These are phyloP conservation scores for Colletotrichum eleusines DNA, from an alignment of 2,329 filamentous ascomycete species.

Conservation along the genomic window DNA sequence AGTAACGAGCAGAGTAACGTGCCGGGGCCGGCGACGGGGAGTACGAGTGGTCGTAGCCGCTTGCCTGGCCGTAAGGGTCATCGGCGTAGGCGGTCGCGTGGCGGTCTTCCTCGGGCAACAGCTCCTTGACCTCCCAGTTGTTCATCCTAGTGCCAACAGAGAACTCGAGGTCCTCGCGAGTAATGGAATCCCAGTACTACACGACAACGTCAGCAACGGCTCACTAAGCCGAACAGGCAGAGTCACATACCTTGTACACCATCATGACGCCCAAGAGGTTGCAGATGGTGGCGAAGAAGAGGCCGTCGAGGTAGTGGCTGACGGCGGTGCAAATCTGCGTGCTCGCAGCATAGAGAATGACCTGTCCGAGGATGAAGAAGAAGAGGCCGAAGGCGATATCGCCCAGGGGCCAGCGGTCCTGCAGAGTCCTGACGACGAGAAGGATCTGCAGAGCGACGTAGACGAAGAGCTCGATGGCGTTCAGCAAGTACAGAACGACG, in stretches of 20 bases:
- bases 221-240: not conserved
- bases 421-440: conserved; percentile 87
- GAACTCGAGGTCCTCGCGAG: conserved; percentile 97
- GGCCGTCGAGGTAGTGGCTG: conserved; percentile 92
- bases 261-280: conserved; percentile 98
- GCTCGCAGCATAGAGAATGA: conserved; percentile 92
- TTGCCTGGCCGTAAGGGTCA: conserved; percentile 71
- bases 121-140: conserved; percentile 98
- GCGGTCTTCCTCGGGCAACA: conserved; percentile 83
- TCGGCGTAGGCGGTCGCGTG: conserved; percentile 79
- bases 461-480: conserved; percentile 85
- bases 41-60: conserved; percentile 65
- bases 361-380: conserved; percentile 92
- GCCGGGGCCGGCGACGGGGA: conserved; percentile 55
- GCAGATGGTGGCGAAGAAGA: conserved; percentile 94
- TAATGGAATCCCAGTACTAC: conserved; percentile 99
- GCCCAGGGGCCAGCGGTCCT: conserved; percentile 95
- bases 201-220: conserved; percentile 26
- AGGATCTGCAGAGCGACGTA: conserved; percentile 91
- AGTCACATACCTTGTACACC: conserved; percentile 86
- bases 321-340: conserved; percentile 84
- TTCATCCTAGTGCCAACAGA: conserved; percentile 95
- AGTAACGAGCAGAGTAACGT: conserved; percentile 62
- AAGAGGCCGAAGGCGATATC: conserved; percentile 91
- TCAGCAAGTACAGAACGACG: conserved; percentile 90